Percentiles rank a stretch among this genome's conserved stretches.
phyloP scores from a whole-genome alignment of 2,329 filamentous ascomycete species.

The Spiromastix sp. region DNA sequence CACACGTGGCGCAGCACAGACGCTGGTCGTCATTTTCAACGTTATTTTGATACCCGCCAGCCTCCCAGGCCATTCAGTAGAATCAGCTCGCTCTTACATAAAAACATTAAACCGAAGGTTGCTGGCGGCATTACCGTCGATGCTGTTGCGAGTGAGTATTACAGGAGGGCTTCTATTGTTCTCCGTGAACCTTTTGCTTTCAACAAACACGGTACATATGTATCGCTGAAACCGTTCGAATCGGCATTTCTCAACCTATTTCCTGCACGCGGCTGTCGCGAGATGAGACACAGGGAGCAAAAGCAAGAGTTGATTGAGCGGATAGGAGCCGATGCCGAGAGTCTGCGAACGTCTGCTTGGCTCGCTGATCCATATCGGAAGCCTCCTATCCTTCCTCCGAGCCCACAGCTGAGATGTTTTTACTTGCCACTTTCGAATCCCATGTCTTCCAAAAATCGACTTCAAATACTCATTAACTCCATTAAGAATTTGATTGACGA shows the following conservation, averaged over 20 bases:
- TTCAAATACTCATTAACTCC: not conserved
- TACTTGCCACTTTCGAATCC: not conserved
- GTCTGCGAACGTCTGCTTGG: not conserved
- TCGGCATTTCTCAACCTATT: not conserved
- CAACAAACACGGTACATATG: not conserved
- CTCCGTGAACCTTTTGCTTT: slow-evolving; percentile 4
- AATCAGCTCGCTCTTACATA: not conserved
- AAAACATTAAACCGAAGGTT: not conserved
- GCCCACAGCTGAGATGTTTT: not conserved
- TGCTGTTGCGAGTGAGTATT: slow-evolving; percentile 7
- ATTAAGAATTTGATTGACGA: not conserved
- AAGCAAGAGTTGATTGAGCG: not conserved
- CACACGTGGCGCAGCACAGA: slow-evolving; percentile 4
- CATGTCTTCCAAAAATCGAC: not conserved
- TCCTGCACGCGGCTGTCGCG: not conserved
- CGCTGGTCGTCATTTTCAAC: slow-evolving; percentile 9
- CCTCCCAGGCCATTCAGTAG: not conserved
- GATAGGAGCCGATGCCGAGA: not conserved
- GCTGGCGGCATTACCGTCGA: slow-evolving; percentile 3
- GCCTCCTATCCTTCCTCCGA: not conserved
- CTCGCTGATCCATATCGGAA: not conserved
- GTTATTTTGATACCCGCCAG: not conserved
- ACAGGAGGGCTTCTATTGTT: slow-evolving; percentile 1
- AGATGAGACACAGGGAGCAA: not conserved
- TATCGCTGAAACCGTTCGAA: not conserved